These are phyloP conservation scores for Amyloporia xantha DNA, from an alignment of 768 basidiomycete species.

Conservation along the genomic window DNA sequence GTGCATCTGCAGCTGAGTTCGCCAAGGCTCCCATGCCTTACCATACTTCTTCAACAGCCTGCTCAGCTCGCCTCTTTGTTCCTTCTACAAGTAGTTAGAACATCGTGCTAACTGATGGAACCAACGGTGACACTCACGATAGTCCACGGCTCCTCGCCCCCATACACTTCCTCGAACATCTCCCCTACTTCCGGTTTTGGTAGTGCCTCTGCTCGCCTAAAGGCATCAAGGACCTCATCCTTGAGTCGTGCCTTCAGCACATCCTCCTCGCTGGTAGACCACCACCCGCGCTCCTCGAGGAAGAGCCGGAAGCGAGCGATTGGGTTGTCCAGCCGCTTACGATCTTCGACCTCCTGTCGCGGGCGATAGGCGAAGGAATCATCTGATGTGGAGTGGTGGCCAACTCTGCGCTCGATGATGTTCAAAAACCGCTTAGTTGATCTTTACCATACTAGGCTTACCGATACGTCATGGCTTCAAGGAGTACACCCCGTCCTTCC, in stretches of 20 bases:
- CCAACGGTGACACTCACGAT: constrained; percentile 66
- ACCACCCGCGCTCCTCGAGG: constrained; percentile 81
- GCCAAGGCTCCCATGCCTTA: constrained; percentile 81
- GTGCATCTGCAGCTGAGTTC: constrained; percentile 68
- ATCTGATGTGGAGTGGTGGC: constrained; percentile 94
- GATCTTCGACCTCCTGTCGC: constrained; percentile 84
- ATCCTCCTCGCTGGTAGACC: constrained; percentile 70
- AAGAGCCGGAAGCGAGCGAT: constrained; percentile 78
- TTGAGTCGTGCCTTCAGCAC: constrained; percentile 62
- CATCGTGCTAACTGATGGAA: too few relatives aligned
- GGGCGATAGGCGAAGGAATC: constrained; percentile 93
- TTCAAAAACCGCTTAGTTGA: background rate
- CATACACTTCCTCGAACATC: constrained; percentile 85
- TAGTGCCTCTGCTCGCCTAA: constrained; percentile 68
- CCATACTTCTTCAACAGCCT: constrained; percentile 80
- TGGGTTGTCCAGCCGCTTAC: constrained; percentile 88
- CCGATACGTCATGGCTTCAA: constrained; percentile 92
- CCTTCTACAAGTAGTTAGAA: constrained; percentile 56
- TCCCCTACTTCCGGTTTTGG: constrained; percentile 67
- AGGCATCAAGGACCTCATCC: constrained; percentile 69
- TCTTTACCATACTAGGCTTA: constrained; percentile 22
- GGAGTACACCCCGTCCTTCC: constrained; percentile 72
- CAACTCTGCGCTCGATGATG: constrained; percentile 48
- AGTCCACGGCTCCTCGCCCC: constrained; percentile 79
- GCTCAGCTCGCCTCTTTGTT: constrained; percentile 77